phyloP scores from a whole-genome alignment of 2,329 filamentous ascomycete genomes.

The Xylariaceae sp. region DNA sequence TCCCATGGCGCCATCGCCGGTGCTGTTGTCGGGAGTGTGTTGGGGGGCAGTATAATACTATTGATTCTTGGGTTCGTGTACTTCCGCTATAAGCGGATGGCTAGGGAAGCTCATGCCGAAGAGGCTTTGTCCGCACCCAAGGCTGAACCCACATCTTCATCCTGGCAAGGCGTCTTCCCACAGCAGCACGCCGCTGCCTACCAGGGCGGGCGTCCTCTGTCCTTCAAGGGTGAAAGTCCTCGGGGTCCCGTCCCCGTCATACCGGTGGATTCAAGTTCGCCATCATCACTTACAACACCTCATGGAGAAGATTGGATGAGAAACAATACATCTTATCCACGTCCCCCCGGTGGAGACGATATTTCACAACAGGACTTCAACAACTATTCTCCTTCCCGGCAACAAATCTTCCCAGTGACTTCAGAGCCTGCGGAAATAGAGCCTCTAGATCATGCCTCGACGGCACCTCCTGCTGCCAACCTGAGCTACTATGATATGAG shows the following conservation, averaged over 20 bases:
- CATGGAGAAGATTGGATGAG: constrained; percentile 22
- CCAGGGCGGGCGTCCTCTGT: constrained; percentile 11
- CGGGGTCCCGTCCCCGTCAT: constrained; percentile 15
- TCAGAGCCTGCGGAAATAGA: constrained; percentile 16
- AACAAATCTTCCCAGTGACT: constrained; percentile 20
- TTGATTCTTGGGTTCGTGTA: constrained; percentile 33
- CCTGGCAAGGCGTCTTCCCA: constrained; percentile 17
- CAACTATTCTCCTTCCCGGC: constrained; percentile 22
- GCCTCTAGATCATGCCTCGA: constrained; percentile 20
- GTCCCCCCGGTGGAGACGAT: constrained; percentile 18
- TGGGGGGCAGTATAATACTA: constrained; percentile 29
- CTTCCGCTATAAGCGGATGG: constrained; percentile 30
- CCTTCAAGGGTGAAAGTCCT: constrained; percentile 19
- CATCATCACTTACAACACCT: constrained; percentile 17
- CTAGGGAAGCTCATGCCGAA: constrained; percentile 21
- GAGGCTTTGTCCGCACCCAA: constrained; percentile 20
- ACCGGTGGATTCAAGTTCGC: constrained; percentile 2
- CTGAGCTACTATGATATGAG: constrained; percentile 33
- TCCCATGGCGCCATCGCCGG: constrained; percentile 32
- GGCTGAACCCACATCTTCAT: constrained; percentile 16
- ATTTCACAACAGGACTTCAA: constrained; percentile 21
- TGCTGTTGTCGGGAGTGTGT: constrained; percentile 30
- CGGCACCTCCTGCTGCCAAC: constrained; percentile 30
- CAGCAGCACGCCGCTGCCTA: constrained; percentile 11
- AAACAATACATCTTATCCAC: constrained; percentile 16